phyloP scores from a whole-genome alignment of 106 monocot species.

The Dendrobium officinale region DNA sequence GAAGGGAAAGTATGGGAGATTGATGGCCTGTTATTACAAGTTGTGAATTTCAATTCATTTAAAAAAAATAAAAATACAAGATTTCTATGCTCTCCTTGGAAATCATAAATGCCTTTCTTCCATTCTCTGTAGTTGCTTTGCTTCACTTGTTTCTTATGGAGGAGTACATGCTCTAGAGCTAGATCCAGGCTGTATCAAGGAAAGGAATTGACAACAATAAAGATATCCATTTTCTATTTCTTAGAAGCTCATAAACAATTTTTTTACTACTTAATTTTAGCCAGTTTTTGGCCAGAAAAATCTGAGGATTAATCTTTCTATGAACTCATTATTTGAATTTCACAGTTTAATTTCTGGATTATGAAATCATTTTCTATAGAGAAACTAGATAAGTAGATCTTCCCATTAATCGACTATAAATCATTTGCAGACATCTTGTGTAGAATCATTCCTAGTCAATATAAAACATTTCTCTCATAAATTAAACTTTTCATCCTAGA shows the following conservation, averaged over 20 bases:
- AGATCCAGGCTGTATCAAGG: constrained; percentile 16
- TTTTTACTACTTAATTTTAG: neutral
- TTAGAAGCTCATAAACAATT: neutral
- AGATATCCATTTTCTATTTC: neutral
- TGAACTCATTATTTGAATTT: no score
- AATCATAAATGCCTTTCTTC: constrained; percentile 6
- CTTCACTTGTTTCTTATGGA: constrained; percentile 6
- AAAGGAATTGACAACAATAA: neutral
- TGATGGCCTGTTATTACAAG: neutral
- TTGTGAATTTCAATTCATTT: neutral
- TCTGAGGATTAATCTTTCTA: neutral
- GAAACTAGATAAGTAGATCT: neutral
- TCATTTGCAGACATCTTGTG: no score
- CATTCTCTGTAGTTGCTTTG: neutral
- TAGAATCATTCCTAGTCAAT: no score
- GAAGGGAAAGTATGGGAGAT: neutral
- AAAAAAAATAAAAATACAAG: neutral
- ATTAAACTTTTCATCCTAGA: neutral
- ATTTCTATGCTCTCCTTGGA: neutral
- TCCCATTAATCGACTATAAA: no score
- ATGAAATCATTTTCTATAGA: neutral
- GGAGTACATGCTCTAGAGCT: constrained; percentile 12
- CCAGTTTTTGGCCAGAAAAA: neutral
- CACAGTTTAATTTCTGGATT: no score
- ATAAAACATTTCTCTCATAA: neutral